Base-by-base conservation (phyloP, 1,284 basidiomycete genomes). In the Cystobasidium slooffiae region DNA sequence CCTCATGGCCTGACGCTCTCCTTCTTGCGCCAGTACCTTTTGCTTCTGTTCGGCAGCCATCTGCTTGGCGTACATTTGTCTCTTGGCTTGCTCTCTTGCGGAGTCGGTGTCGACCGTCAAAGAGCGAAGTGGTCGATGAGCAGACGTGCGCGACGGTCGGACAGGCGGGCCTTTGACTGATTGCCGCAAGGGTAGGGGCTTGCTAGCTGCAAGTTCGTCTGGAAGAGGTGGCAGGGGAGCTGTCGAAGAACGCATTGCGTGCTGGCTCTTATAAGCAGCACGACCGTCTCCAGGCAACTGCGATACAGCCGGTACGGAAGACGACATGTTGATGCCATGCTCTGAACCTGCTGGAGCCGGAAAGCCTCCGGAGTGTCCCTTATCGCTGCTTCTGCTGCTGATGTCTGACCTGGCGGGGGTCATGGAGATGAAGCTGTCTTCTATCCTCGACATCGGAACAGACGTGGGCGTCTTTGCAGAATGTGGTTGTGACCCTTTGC, bases 371-470 rank as follows among this genome's bases (percentile, higher is more conserved):
- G 41, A 55, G 12, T 61, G 56, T 10, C 52, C 46, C 10, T 49
- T 72, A 9, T 72, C 69, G 16, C 8, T 39, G 43, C 70, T 73
- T 18, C 66, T 22, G 41, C 58, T 63, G 51, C 62, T 65, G 8
- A 73, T 22, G n/a, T 73, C 70, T 20, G 62, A 65, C 7, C 70
- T 49, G 1, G 62, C 56, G 6, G 70, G 70, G 14, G 70, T 73
- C 62, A 73, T 73, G 14, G 62, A 24, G 12, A 73, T 73, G 70
- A 73, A 73, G 53, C 37, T 73, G 63, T 56, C 62, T 52, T 59
- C 51, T 14, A 66, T 24, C 3, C 46, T 22, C 12, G 64, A 66
- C 47, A 66, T 66, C 39, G 64, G 64, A 20, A 66, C 20, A 22
- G 64, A n/a, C 18, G 6, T 66, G 24, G 49, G 37, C 12, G 14